Evolutionary conservation across 495 filamentous ascomycete genomes (phyloP).

Genomic region (Wilcoxina mikolae): DNA sequence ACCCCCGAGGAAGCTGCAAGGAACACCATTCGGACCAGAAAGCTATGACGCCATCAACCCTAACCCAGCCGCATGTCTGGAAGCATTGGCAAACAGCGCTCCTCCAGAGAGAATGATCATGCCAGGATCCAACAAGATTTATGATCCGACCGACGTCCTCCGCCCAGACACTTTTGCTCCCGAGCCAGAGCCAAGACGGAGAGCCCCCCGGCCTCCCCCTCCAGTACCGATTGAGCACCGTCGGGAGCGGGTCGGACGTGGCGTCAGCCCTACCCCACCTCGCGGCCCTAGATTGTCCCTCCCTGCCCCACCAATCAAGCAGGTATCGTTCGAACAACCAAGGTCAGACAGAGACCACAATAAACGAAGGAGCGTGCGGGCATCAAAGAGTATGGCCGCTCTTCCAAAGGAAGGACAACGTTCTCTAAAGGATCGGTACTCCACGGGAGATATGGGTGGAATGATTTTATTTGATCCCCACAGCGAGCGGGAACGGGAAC

Average conservation of each 20-base stretch:
- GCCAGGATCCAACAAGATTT: constrained; percentile 66
- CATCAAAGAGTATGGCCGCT: constrained; percentile 21
- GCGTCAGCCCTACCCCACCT: constrained; percentile 19
- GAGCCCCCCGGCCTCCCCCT: constrained; percentile 20
- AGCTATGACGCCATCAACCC: constrained; percentile 69
- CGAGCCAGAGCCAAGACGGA: constrained; percentile 66
- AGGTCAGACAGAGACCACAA: constrained; percentile 10
- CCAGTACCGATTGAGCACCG: constrained; percentile 22
- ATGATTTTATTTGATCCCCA: constrained; percentile 28
- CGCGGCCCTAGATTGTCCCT: constrained; percentile 6
- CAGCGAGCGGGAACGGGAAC: constrained; percentile 20
- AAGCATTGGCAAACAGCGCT: constrained; percentile 17
- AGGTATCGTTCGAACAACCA: constrained; percentile 8
- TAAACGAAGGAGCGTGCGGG: constrained; percentile 17
- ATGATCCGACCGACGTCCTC: constrained; percentile 88
- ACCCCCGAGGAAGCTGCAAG: constrained; percentile 24
- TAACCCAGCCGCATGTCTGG: constrained; percentile 29
- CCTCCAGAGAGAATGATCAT: constrained; percentile 48
- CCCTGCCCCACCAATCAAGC: neutral
- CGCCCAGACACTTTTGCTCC: constrained; percentile 86
- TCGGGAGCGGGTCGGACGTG: constrained; percentile 19
- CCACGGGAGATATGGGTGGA: constrained; percentile 16
- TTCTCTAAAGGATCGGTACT: constrained; percentile 19
- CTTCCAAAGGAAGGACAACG: constrained; percentile 16
- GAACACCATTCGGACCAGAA: constrained; percentile 76